phyloP scores from a whole-genome alignment of 1,284 basidiomycete genomes.

The Anthracocystis panici-leucophaei region DNA sequence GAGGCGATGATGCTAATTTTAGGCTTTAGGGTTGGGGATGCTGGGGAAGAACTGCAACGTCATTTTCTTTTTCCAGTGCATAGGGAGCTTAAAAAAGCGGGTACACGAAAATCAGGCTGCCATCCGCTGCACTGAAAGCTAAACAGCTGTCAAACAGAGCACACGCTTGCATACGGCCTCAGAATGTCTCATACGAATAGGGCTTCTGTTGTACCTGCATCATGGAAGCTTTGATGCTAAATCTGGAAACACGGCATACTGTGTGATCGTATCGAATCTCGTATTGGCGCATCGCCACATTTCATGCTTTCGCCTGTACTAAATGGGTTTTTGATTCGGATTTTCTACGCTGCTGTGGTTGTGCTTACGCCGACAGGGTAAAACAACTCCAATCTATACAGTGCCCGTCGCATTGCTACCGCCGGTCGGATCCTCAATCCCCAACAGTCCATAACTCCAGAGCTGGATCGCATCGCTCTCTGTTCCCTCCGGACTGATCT shows the following conservation, averaged over 20 bases:
- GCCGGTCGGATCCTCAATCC: slow-evolving; percentile 63
- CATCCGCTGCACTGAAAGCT: background rate
- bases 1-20: background rate
- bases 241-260: background rate
- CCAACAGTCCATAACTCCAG: slow-evolving; percentile 70
- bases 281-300: no score
- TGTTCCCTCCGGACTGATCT: slow-evolving; percentile 63
- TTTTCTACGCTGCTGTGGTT: no score
- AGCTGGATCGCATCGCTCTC: slow-evolving; percentile 71
- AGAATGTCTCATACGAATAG: background rate
- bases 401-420: background rate
- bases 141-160: background rate
- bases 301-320: no score
- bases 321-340: no score
- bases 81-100: background rate
- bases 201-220: no score
- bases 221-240: background rate
- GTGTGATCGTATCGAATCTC: no score
- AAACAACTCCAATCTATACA: background rate
- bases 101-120: background rate
- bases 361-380: background rate
- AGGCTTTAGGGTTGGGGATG: no score
- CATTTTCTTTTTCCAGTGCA: background rate
- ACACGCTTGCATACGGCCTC: background rate
- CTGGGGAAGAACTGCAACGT: background rate